These are phyloP conservation scores for Elsinoe necatrix DNA, from an alignment of 2,329 filamentous ascomycete species.

Conservation along the genomic window DNA sequence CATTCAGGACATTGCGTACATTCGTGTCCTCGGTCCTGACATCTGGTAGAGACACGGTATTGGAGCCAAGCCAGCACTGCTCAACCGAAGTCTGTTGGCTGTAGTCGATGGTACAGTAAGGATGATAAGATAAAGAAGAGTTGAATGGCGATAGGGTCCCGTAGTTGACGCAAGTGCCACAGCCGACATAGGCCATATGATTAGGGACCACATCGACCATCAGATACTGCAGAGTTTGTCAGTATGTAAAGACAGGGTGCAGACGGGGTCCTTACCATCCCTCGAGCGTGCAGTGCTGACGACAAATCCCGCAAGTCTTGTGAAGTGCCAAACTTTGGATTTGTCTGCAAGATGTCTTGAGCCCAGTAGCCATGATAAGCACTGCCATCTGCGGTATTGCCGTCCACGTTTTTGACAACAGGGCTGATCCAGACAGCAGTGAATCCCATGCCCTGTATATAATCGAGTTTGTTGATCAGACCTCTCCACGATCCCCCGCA, in stretches of 20 bases:
- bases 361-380: slow-evolving; percentile 52
- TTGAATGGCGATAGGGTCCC: slow-evolving; percentile 35
- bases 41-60: slow-evolving; percentile 50
- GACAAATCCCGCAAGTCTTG: slow-evolving; percentile 31
- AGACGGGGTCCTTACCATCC: slow-evolving; percentile 23
- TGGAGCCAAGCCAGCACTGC: slow-evolving; percentile 34
- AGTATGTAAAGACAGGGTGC: background rate
- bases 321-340: slow-evolving; percentile 31
- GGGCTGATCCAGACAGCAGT: slow-evolving; percentile 33
- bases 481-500: slow-evolving; percentile 57
- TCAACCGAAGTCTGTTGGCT: slow-evolving; percentile 34
- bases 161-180: slow-evolving; percentile 26
- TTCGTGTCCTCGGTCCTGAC: slow-evolving; percentile 45
- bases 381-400: slow-evolving; percentile 29
- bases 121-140: slow-evolving; percentile 38
- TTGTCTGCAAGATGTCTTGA: slow-evolving; percentile 38
- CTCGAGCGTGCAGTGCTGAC: slow-evolving; percentile 29
- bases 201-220: slow-evolving; percentile 32
- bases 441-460: slow-evolving; percentile 55
- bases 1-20: slow-evolving; percentile 44
- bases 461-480: slow-evolving; percentile 52
- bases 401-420: slow-evolving; percentile 31
- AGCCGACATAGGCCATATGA: slow-evolving; percentile 30
- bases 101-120: slow-evolving; percentile 51
- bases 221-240: slow-evolving; percentile 22